phyloP scores from a whole-genome alignment of 1,284 basidiomycete species.

The Ganoderma meredithae region DNA sequence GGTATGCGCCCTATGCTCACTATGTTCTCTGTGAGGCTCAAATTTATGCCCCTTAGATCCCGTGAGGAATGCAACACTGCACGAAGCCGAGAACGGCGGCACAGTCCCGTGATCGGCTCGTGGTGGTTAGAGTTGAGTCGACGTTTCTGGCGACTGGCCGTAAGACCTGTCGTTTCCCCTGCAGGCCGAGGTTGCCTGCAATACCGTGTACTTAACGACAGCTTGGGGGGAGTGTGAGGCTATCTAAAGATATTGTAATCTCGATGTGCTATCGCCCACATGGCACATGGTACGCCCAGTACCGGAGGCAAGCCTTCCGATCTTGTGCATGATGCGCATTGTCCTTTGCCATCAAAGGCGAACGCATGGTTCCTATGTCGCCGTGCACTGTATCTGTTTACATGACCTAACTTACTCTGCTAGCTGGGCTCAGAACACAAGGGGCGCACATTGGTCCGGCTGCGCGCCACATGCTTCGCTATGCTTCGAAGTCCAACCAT shows the following conservation, averaged over 20 bases:
- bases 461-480: slow-evolving; percentile 33
- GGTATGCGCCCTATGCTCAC: slow-evolving; percentile 51
- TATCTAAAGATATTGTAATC: slow-evolving; percentile 35
- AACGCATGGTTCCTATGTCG: slow-evolving; percentile 28
- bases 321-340: slow-evolving; percentile 26
- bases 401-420: slow-evolving; percentile 8
- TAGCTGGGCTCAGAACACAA: slow-evolving; percentile 26
- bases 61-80: slow-evolving; percentile 58
- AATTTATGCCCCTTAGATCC: slow-evolving; percentile 53
- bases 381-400: slow-evolving; percentile 22
- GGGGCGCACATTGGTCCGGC: slow-evolving; percentile 26
- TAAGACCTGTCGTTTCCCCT: slow-evolving; percentile 7
- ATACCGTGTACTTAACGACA: slow-evolving; percentile 30
- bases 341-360: slow-evolving; percentile 26
- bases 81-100: slow-evolving; percentile 77
- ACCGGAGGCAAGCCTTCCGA: slow-evolving; percentile 14
- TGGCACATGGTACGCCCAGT: slow-evolving; percentile 22
- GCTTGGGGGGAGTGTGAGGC: slow-evolving; percentile 28
- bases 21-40: slow-evolving; percentile 35
- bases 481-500: slow-evolving; percentile 26
- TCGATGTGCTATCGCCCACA: slow-evolving; percentile 16
- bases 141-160: slow-evolving; percentile 19
- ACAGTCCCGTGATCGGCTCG: slow-evolving; percentile 62
- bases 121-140: slow-evolving; percentile 11
- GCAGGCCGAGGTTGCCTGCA: slow-evolving; percentile 8